Conservation (phyloP, 192 early-diverging fungal species). For the Backusella parvicylindrica region DNA sequence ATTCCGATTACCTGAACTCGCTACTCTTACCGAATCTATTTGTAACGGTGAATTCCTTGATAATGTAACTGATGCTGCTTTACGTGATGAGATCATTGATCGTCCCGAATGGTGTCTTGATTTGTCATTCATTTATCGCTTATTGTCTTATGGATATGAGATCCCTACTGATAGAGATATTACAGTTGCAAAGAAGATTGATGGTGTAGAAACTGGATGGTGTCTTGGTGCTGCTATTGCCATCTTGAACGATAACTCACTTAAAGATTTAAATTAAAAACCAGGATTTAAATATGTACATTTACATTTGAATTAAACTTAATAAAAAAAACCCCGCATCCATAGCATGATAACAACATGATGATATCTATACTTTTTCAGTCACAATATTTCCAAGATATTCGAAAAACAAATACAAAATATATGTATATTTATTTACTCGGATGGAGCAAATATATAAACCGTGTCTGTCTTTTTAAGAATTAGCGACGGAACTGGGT, state of each 20-base stretch:
- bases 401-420: too few species aligned
- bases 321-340: background rate
- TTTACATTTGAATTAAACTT: background rate
- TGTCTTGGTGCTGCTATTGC: constrained; percentile 80
- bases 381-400: too few species aligned
- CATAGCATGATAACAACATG: too few species aligned
- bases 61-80: constrained; percentile 24
- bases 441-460: constrained; percentile 37
- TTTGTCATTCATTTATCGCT: constrained; percentile 69
- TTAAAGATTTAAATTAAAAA: background rate
- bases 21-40: constrained; percentile 53
- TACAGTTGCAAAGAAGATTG: constrained; percentile 77
- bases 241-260: constrained; percentile 49
- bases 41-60: constrained; percentile 50
- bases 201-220: constrained; percentile 85
- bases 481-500: constrained; percentile 54
- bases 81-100: constrained; percentile 37
- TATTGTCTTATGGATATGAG: constrained; percentile 72
- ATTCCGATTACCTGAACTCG: constrained; percentile 61
- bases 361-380: too few species aligned
- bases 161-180: constrained; percentile 56
- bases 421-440: background rate
- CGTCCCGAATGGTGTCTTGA: constrained; percentile 76
- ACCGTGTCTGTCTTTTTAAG: constrained; percentile 52
- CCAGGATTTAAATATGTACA: background rate